Conservation (phyloP, 805 yeast genomes). For the Yamadazyma insecticola region DNA sequence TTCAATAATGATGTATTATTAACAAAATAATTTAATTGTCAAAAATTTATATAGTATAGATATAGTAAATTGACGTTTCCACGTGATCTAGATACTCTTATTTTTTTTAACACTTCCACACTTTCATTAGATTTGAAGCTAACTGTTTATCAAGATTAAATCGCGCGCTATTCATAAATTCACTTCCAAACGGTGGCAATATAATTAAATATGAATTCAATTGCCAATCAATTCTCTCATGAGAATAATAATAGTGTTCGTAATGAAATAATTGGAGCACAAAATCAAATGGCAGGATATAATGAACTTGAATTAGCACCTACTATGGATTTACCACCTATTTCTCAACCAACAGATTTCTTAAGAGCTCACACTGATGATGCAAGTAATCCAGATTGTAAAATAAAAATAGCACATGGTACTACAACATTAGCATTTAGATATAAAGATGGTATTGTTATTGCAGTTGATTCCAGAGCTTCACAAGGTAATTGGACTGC, state of each 20-base stretch:
- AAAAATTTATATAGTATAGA: neutral
- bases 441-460: slow-evolving; percentile 91
- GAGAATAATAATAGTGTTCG: slow-evolving; percentile 22
- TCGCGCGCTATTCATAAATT: too few relatives aligned
- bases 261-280: slow-evolving; percentile 25
- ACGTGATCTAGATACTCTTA: too few relatives aligned
- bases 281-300: slow-evolving; percentile 1
- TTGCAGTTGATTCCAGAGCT: slow-evolving; percentile 97
- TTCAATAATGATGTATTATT: neutral
- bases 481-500: slow-evolving; percentile 98
- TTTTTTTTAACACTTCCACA: too few relatives aligned
- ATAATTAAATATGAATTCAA: slow-evolving; percentile 27
- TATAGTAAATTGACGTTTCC: neutral
- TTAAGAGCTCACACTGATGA: slow-evolving; percentile 98
- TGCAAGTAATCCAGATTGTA: slow-evolving; percentile 85
- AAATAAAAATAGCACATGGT: slow-evolving; percentile 96
- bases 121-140: too few relatives aligned
- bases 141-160: too few relatives aligned
- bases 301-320: slow-evolving; percentile 46
- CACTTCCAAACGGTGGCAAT: neutral
- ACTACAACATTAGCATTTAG: slow-evolving; percentile 98
- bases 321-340: slow-evolving; percentile 69
- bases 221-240: slow-evolving; percentile 34
- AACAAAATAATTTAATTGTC: neutral
- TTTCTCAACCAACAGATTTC: slow-evolving; percentile 85